Evolutionary conservation across 2,329 filamentous ascomycete species (phyloP), one percentile per base, ranked within the genome.

Genomic region (Phaeosphaeriaceae sp.): DNA sequence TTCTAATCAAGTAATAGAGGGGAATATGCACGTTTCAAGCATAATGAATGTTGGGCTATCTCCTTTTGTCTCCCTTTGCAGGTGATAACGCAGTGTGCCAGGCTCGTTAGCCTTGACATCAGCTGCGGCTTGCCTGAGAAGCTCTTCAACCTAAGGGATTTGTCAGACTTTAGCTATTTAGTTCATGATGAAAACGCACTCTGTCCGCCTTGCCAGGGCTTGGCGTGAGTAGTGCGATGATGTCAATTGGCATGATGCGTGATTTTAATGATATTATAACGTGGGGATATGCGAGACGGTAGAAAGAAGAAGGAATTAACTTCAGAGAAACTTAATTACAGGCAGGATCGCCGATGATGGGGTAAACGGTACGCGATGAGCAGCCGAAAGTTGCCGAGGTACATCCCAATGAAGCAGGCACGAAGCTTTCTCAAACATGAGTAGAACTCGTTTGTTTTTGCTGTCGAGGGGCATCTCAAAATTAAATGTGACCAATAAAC

Each of bases 21-120:
- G 23, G 6, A 26, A 8, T 26, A 26, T 11, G 11, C 11, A 72
- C 67, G 64, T 72, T 47, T 73, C 71, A 1, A 71, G 50, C 54
- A 73, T 64, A 12, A 72, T 43, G 29, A 72, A 64, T 1, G 52
- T 48, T 0, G 68, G 64, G 15, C 53, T 46, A 35, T 68, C 61
- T 12, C 64, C 63, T 15, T 67, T 62, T 5, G 50, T 56, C 34
- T 72, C 63, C 29, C 62, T 65, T 16, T 68, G 61, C 12, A 73
- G 37, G 34, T 69, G 66, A 42, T 71, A 73, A 6, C 58, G 59
- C n/a, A 71, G 54, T 2, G 64, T 66, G 3, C 66, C 68, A 1
- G 70, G 70, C 48, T 73, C 71, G 2, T 68, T 68, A 3, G 57
- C 61, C 38, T 71, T 60, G 11, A 71, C 69, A 13, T 50, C 42